Evolutionary conservation across 345 rosid species (phyloP), one percentile per base, ranked within the genome.

Genomic region (Kernera saxatilis): DNA sequence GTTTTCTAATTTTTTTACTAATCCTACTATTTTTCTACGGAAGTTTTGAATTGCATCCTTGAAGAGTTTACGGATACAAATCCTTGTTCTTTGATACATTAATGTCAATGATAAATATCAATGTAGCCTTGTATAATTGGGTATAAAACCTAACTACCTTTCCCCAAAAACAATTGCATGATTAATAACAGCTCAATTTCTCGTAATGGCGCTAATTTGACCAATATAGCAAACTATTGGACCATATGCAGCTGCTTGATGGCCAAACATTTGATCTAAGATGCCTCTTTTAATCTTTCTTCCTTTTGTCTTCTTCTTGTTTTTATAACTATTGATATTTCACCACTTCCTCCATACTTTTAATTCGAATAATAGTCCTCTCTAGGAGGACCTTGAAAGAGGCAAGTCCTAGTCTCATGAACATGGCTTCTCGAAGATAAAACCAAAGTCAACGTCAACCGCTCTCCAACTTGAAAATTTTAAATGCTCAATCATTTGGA

Each of bases 391-490:
- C 48, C 37, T 73, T 66, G 71, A 55, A 36, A 45, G 71, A 73
- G 57, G 51, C 50, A 72, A 55, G 40, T 55, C 32, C 39, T 36
- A 46, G 17, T 48, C 59, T 59, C 54, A 52, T 14, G 57, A 64
- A 64, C 49, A 72, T 64, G 64, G 76, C 64, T 53, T 72, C 76
- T 62, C 51, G 19, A 55, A 64, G 51, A 57, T 58, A 40, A 44
- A 74, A 66, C 78, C 67, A 66, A 67, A 74, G 78, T 74, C 72
- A 73, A 73, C 15, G 61, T 49, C 53, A 67, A 58, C 44, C 14
- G 39, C 54, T 67, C 55, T 58, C 55, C 72, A 67, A 58, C 62
- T 58, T 58, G 54, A 40, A 40, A 0, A 0, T 18, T 49, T 58
- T 67, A 22, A 46, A 49, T 50, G 22, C 5, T 21, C 72, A 74